Evolutionary conservation across 2,329 filamentous ascomycete genomes (phyloP).

Genomic region (Raffaelea arxii): DNA sequence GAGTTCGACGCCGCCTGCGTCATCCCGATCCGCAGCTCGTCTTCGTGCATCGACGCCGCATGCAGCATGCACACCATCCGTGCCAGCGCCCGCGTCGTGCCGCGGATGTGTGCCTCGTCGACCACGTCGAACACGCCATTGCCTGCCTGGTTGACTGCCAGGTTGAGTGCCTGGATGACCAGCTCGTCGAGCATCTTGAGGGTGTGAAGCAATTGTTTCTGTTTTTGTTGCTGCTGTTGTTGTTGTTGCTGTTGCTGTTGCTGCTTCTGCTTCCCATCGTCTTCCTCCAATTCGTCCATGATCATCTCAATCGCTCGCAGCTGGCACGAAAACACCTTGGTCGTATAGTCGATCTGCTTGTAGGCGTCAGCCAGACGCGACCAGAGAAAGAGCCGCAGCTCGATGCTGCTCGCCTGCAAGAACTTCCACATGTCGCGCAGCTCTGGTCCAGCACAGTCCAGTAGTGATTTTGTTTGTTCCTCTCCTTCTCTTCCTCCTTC

Average conservation of each 20-base stretch:
- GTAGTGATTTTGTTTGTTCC: not conserved
- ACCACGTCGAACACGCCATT: conserved; percentile 75
- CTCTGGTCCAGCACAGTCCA: conserved; percentile 43
- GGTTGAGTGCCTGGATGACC: conserved; percentile 58
- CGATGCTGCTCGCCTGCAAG: conserved; percentile 68
- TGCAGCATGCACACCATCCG: conserved; percentile 68
- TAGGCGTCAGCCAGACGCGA: conserved; percentile 86
- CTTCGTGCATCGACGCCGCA: conserved; percentile 71
- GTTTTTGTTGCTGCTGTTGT: conserved; percentile 55
- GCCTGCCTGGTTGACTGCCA: conserved; percentile 56
- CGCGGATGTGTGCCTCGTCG: conserved; percentile 66
- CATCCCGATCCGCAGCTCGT: conserved; percentile 73
- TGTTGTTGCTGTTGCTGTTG: conserved; percentile 19
- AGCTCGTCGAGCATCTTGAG: conserved; percentile 72
- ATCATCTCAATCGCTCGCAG: conserved; percentile 80
- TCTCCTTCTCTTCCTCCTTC: conserved; percentile 10
- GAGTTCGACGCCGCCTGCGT: conserved; percentile 36
- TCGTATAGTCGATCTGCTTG: conserved; percentile 68
- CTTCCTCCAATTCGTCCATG: conserved; percentile 48
- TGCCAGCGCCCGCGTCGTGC: conserved; percentile 62
- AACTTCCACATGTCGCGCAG: conserved; percentile 79
- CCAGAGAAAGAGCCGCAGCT: conserved; percentile 82
- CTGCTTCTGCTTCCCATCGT: conserved; percentile 45
- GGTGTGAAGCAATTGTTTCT: conserved; percentile 62
- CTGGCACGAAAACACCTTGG: conserved; percentile 82